These are phyloP conservation scores for Flueggea neowawraea DNA, from an alignment of 441 rosid species.

Conservation along the genomic window DNA sequence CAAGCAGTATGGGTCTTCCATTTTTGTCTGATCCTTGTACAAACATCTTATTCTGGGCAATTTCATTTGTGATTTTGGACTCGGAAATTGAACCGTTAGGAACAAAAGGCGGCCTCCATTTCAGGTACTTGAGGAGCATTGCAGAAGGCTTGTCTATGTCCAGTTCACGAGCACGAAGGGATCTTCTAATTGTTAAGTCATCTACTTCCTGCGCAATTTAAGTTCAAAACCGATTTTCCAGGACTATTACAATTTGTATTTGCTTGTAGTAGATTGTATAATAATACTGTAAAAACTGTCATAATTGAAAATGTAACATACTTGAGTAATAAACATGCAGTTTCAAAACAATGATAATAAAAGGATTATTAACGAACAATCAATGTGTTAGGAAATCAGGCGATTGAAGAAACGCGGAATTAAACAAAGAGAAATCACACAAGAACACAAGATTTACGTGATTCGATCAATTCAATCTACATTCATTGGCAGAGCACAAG, in stretches of 20 bases:
- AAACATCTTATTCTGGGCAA: conserved; percentile 48
- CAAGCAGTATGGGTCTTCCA: conserved; percentile 35
- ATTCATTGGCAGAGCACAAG: no score
- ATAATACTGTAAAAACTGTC: no score
- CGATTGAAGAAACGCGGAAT: no score
- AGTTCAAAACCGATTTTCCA: no score
- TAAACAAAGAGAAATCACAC: no score
- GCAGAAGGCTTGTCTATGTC: conserved; percentile 40
- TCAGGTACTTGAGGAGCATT: conserved; percentile 43
- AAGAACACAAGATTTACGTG: no score
- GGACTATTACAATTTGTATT: no score
- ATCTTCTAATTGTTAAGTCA: conserved; percentile 44
- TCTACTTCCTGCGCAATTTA: conserved; percentile 33
- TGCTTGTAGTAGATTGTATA: no score
- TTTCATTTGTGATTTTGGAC: conserved; percentile 26
- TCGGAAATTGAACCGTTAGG: conserved; percentile 34
- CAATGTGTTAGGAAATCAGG: no score
- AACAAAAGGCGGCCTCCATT: conserved; percentile 43
- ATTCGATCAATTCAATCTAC: no score
- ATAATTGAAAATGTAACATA: no score
- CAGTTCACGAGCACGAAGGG: conserved; percentile 50
- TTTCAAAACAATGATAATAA: neutral
- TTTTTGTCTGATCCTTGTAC: conserved; percentile 51
- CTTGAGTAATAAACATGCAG: neutral
- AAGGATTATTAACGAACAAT: no score